A percentile compares a stretch with the other conserved stretches of the same genome.
Conservation (phyloP, 495 filamentous ascomycete genomes). For the Penicillium subrubescens region DNA sequence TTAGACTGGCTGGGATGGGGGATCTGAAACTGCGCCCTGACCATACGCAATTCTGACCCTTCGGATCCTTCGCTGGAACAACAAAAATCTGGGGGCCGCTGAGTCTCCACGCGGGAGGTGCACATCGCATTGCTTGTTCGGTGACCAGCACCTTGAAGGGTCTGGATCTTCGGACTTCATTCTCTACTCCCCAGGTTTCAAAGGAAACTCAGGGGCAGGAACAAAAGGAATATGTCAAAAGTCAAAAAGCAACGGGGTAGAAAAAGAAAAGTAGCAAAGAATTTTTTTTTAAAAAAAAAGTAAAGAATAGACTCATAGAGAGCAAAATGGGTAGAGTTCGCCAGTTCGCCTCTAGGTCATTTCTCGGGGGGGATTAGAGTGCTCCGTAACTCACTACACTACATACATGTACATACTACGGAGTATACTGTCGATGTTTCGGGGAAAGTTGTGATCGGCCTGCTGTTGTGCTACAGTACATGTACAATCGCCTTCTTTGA, state of each 20-base stretch:
- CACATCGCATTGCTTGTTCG: constrained; percentile 3
- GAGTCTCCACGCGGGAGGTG: constrained; percentile 6
- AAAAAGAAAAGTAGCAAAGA: constrained; percentile 19
- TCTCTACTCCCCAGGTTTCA: neutral
- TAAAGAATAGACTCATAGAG: neutral
- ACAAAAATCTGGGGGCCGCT: neutral
- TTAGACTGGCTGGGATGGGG: constrained; percentile 15
- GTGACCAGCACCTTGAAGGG: neutral
- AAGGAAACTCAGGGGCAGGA: neutral
- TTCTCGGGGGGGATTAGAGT: neutral
- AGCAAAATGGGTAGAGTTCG: neutral
- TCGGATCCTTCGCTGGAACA: neutral
- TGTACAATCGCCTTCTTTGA: neutral
- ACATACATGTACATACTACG: neutral
- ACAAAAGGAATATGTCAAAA: constrained; percentile 1
- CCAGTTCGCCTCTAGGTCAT: neutral
- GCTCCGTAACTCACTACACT: neutral
- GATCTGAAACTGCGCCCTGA: constrained; percentile 25
- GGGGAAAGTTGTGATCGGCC: neutral
- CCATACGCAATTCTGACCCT: neutral
- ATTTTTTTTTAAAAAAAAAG: neutral
- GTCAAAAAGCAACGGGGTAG: constrained; percentile 7
- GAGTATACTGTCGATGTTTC: neutral
- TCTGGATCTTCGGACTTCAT: constrained; percentile 8
- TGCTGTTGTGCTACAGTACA: neutral